phyloP scores from a whole-genome alignment of 768 basidiomycete species.

The Rhodosporidiobolus odoratus region DNA sequence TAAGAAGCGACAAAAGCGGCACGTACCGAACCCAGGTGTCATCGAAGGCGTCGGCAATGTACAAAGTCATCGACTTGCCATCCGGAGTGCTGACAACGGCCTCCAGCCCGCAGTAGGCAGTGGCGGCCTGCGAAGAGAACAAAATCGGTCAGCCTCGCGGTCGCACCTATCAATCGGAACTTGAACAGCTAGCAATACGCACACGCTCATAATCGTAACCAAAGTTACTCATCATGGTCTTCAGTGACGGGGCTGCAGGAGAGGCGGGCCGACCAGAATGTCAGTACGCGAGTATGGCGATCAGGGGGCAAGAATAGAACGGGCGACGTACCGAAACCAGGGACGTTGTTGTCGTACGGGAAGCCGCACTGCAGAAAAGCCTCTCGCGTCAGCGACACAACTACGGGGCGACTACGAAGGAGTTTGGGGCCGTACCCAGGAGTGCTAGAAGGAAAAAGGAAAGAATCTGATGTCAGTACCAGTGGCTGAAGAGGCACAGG shows the following conservation, averaged over 20 bases:
- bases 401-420: not conserved
- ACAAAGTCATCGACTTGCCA: not conserved
- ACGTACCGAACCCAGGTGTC: not conserved
- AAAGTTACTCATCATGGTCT: conserved; percentile 37
- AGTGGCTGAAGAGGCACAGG: not conserved
- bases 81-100: conserved; percentile 20
- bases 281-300: too few relatives aligned
- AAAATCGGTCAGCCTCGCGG: not conserved
- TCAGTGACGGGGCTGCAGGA: conserved; percentile 27
- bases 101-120: conserved; percentile 37
- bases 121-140: conserved; percentile 6
- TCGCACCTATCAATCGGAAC: not conserved
- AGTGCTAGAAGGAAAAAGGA: not conserved
- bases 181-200: not conserved
- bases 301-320: too few relatives aligned
- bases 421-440: too few relatives aligned
- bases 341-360: conserved; percentile 22
- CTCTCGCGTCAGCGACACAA: not conserved
- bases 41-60: conserved; percentile 36
- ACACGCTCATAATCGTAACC: conserved; percentile 8
- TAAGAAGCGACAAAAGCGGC: not conserved
- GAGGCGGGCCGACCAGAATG: not conserved
- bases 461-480: not conserved
- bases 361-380: conserved; percentile 6
- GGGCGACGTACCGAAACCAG: too few relatives aligned